Conservation (phyloP, 164 flowering plant species). For the Nymphaea colorata region DNA sequence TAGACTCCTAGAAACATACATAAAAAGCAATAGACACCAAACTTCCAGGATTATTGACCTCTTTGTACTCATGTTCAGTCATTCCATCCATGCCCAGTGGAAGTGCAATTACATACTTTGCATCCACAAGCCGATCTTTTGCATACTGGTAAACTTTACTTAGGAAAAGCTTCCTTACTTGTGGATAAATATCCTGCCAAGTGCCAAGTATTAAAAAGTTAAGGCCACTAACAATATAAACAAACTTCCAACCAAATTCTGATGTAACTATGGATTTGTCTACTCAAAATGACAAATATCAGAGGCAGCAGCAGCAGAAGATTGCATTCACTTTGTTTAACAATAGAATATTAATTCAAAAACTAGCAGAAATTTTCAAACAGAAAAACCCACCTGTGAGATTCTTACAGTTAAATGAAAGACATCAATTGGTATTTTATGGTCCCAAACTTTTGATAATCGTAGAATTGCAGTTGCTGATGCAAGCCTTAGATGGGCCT, state of each 20-base stretch:
- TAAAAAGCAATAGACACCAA: not conserved
- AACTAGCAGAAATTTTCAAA: not conserved
- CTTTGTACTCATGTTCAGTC: constrained; percentile 28
- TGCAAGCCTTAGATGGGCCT: constrained; percentile 81
- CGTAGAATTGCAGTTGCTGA: constrained; percentile 88
- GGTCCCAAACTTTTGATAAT: constrained; percentile 77
- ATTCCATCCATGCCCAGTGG: constrained; percentile 30
- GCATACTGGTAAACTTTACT: constrained; percentile 79
- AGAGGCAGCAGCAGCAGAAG: too few relatives aligned
- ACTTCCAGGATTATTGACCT: constrained; percentile 25
- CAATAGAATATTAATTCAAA: not conserved
- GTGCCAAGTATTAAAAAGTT: constrained; percentile 7
- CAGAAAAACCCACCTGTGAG: constrained; percentile 40
- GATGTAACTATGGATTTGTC: not conserved
- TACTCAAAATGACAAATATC: too few relatives aligned
- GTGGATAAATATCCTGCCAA: constrained; percentile 44
- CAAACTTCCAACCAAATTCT: not conserved
- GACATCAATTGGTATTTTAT: constrained; percentile 70
- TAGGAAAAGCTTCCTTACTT: constrained; percentile 60
- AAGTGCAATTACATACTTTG: constrained; percentile 81
- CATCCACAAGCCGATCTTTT: constrained; percentile 75
- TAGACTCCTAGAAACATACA: not conserved
- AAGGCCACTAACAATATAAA: not conserved
- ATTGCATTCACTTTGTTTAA: not conserved
- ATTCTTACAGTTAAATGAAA: constrained; percentile 63